Percentiles rank a stretch among this genome's conserved stretches.
These are phyloP conservation scores for Trichoderma reesei DNA, from an alignment of 495 filamentous ascomycete genomes.

Conservation along the genomic window DNA sequence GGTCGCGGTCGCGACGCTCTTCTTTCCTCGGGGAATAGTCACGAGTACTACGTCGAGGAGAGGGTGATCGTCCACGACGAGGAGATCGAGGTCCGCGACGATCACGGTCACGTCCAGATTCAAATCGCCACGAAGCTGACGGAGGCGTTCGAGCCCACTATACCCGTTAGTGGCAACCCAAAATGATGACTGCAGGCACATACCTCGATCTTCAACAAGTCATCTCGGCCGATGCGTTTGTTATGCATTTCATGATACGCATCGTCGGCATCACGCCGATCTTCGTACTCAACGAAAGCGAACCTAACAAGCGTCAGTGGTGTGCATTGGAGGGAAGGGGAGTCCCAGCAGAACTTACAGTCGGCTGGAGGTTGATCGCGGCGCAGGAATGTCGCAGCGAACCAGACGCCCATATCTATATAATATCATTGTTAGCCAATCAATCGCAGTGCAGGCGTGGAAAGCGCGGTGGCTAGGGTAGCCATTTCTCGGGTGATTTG, in stretches of 20 bases:
- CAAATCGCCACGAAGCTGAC: conserved; percentile 97
- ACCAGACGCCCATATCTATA: conserved; percentile 94
- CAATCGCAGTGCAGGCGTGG: neutral
- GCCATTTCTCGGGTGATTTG: neutral
- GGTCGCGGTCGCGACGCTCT: conserved; percentile 75
- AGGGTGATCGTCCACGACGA: conserved; percentile 63
- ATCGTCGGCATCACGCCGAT: conserved; percentile 96
- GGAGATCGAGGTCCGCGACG: conserved; percentile 63
- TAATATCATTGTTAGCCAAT: conserved; percentile 12
- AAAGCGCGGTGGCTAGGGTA: neutral
- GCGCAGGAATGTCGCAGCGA: conserved; percentile 96
- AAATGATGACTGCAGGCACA: conserved; percentile 16
- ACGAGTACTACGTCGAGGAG: conserved; percentile 63
- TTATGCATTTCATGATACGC: conserved; percentile 99
- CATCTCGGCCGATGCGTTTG: conserved; percentile 93
- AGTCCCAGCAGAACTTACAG: conserved; percentile 67
- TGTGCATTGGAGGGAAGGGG: conserved; percentile 5
- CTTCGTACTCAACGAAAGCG: conserved; percentile 99
- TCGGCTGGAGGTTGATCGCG: conserved; percentile 81
- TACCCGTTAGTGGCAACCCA: conserved; percentile 12
- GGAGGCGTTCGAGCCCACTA: conserved; percentile 98
- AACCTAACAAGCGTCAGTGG: conserved; percentile 53
- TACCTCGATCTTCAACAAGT: conserved; percentile 96
- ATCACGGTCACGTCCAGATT: conserved; percentile 72
- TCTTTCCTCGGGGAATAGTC: conserved; percentile 89